Percentiles rank a stretch among this genome's conserved stretches.
Conservation (phyloP, 306 rosid genomes). For the Coriaria nepalensis region DNA sequence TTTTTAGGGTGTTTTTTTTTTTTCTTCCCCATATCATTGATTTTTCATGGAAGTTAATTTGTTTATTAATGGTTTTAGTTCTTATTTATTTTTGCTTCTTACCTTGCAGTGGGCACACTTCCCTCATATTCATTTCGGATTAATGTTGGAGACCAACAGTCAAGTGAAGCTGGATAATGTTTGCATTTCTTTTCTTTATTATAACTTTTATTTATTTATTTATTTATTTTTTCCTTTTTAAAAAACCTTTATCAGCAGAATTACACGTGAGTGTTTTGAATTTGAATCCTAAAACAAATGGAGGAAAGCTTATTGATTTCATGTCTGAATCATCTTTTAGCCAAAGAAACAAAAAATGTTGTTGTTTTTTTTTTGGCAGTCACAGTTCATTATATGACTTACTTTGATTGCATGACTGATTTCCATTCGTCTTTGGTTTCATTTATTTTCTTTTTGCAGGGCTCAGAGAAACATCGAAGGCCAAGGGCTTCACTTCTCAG, state of each 20-base stretch:
- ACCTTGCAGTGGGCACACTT: slow-evolving; percentile 84
- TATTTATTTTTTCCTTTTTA: no score
- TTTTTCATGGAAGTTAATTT: no score
- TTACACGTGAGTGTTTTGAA: no score
- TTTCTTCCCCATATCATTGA: background rate
- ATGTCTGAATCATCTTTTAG: no score
- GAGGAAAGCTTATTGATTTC: no score
- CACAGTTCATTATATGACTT: no score
- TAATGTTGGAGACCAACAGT: slow-evolving; percentile 78
- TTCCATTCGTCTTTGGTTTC: background rate
- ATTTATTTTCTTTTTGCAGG: slow-evolving; percentile 23
- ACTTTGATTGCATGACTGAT: background rate
- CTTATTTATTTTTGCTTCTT: background rate
- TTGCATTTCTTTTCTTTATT: slow-evolving; percentile 19
- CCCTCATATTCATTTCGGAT: slow-evolving; percentile 94
- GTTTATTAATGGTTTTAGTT: background rate
- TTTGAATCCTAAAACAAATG: no score
- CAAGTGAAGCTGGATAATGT: slow-evolving; percentile 77
- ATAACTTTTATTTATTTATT: no score
- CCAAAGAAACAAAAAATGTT: no score
- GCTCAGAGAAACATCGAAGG: slow-evolving; percentile 56
- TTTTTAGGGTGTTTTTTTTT: background rate
- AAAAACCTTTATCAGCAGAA: no score
- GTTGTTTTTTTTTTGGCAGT: no score
- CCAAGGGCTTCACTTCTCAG: slow-evolving; percentile 60